Evolutionary conservation across 352 stramenopile species (phyloP), one percentile per base, ranked within the genome.

Genomic region (Globisporangium sylvaticum): DNA sequence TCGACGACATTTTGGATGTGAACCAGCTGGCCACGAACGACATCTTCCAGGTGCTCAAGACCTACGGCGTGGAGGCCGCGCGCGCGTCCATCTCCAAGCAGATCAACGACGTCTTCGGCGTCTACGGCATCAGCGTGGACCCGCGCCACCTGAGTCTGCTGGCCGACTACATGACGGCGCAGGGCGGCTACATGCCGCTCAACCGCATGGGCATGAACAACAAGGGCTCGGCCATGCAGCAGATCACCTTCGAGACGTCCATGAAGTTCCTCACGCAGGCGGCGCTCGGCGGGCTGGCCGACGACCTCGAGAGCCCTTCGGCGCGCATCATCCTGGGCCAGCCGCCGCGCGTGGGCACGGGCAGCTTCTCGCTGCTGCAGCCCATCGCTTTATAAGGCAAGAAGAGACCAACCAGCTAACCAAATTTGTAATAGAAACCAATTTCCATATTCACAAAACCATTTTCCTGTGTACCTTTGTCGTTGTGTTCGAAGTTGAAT

Each of bases 201-300:
- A 99, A 99, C 85, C 91, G 98, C 60, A 97, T 92, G 63, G 97
- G 97, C 64, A 99, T 99, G 95, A 87, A 89, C 61, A 88, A 98
- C 70, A 96, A 97, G 72, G 94, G 91, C 61, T 99, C 95, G 37
- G 88, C 97, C 25, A 98, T 99, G 73, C 88, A 99, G 73, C 97
- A 99, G 81, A 99, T 99, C 90, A 99, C 96, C 79, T 99, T 99
- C 79, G 98, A 99, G 83, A 99, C 97, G 44, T 99, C 97, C 29
- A 98, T 98, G 69, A 96, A 98, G 44, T 99, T 99, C 77, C 82
- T 99, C 65, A 98, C 95, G 10, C 83, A 98, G 64, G 97, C 98
- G 25, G 97, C 98, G 52, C 70, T 99, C 15, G 87, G 92, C 57
- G 87, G 88, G 27, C 73, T 95, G 15, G 84, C 81, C 63, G 97